phyloP scores from a whole-genome alignment of 768 basidiomycete species.

The Jaapia argillacea region DNA sequence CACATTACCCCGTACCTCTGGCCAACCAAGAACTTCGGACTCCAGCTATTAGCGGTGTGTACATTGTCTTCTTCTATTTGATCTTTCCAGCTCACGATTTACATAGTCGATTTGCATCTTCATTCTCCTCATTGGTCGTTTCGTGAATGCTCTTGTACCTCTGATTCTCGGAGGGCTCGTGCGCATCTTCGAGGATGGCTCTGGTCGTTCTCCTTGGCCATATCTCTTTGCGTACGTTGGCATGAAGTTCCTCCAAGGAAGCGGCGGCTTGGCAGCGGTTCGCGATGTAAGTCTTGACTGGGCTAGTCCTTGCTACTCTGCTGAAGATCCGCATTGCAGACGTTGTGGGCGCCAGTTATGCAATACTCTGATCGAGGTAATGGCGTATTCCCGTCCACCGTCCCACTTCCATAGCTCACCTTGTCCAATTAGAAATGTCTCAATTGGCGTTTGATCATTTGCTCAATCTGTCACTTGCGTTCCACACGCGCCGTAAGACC shows the following conservation, averaged over 20 bases:
- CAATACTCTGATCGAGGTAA: constrained; percentile 73
- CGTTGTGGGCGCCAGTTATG: constrained; percentile 82
- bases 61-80: constrained; percentile 3
- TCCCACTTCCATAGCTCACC: neutral
- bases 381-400: constrained; percentile 9
- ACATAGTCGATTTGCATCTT: constrained; percentile 53
- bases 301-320: neutral
- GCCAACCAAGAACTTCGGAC: constrained; percentile 55
- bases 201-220: constrained; percentile 49
- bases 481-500: constrained; percentile 75
- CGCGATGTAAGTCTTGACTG: constrained; percentile 24
- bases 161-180: constrained; percentile 61
- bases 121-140: constrained; percentile 62
- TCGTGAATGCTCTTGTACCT: constrained; percentile 69
- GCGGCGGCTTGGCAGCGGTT: constrained; percentile 64
- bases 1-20: constrained; percentile 75
- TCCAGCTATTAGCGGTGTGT: constrained; percentile 65
- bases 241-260: constrained; percentile 66
- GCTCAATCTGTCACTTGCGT: constrained; percentile 76
- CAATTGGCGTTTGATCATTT: constrained; percentile 80
- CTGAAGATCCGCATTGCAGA: constrained; percentile 23
- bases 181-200: constrained; percentile 37
- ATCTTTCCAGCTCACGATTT: constrained; percentile 1
- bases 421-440: constrained; percentile 56
- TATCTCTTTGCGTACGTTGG: constrained; percentile 59